Evolutionary conservation across 164 flowering plant species (phyloP).

Genomic region (Houttuynia cordata): DNA sequence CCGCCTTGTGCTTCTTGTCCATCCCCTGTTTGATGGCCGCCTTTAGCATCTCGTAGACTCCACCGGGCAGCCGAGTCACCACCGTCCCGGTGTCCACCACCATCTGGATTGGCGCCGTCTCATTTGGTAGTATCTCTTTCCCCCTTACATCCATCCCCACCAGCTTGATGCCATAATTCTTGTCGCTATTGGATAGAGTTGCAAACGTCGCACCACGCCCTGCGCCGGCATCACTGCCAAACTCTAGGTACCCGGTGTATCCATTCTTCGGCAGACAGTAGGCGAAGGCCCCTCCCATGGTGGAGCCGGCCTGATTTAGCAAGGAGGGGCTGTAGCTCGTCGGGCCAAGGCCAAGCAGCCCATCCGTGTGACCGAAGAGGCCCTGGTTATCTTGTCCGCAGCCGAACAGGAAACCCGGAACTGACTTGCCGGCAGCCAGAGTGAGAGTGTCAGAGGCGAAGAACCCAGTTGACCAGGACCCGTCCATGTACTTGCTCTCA

Average conservation of each 20-base stretch:
- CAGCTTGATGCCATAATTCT: conserved; percentile 19
- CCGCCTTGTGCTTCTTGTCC: not conserved
- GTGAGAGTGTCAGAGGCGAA: not conserved
- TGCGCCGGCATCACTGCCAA: not conserved
- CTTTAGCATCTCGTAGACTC: not conserved
- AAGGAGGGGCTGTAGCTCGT: not conserved
- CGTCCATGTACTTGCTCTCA: not conserved
- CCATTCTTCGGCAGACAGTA: not conserved
- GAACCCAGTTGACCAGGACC: not conserved
- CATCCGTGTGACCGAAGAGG: conserved; percentile 1
- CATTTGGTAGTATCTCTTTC: not conserved
- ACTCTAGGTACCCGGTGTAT: conserved; percentile 1
- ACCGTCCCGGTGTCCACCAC: conserved; percentile 1
- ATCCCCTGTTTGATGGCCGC: not conserved
- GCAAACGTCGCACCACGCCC: conserved; percentile 4
- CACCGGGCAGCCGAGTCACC: not conserved
- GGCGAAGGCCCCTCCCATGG: conserved; percentile 2
- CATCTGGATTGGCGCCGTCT: no score
- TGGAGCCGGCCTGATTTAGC: not conserved
- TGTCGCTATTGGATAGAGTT: conserved; percentile 2
- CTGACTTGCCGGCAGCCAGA: not conserved
- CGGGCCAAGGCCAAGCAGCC: conserved; percentile 3
- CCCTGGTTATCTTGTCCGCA: conserved; percentile 2
- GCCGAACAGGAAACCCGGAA: conserved; percentile 3
- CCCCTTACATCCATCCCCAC: conserved; percentile 20